Base-by-base conservation (phyloP, 768 basidiomycete species). In the Kwoniella dejecticola region DNA sequence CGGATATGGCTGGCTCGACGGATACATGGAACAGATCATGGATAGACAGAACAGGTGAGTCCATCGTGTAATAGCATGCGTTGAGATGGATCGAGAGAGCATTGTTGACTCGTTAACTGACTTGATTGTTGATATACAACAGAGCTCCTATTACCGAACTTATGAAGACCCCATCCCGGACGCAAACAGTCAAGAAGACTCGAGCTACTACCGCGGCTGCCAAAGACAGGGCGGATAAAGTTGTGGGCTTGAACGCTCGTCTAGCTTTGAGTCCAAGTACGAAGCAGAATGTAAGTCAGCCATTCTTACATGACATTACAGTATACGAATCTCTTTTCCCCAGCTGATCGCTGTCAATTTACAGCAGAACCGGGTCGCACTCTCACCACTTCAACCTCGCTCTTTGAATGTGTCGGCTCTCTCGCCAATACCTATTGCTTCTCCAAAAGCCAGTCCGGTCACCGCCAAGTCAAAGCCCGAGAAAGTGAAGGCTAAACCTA, bases 1-100 rank as follows among this genome's bases (percentile, higher is more conserved):
- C n/a, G 77, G 77, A 17, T 77, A 77, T 64, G 70, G 57, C 21
- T 78, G 77, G 77, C 60, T 78, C 12, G 70, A 78, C 57, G 71
- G 61, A 23, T 75, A 76, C 52, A 72, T 76, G 69, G 65, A 70
- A 19, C 58, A 65, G 11, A 65, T 77, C 40, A 57, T 74, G 57
- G 61, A 62, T 50, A 49, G 65, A 26, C 27, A 53, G 30, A 58
- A 56, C 4, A 57, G 64, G 69, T 74, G 44, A 41, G 66, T 62
- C 33, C 5, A 1, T 12, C 27, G 21, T 17, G 3, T 4, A 31
- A 50, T 13, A 5, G 7, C 7, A 36, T 24, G 30, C 1, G 5
- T 21, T 50, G 26, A n/a, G n/a, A n/a, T n/a, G 36, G 36, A 38
- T 38, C 17, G 36, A 38, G 36, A 8, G 17, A 8, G 17, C 17